phyloP scores from a whole-genome alignment of 1,284 basidiomycete species.

The Termitomyces sp. region DNA sequence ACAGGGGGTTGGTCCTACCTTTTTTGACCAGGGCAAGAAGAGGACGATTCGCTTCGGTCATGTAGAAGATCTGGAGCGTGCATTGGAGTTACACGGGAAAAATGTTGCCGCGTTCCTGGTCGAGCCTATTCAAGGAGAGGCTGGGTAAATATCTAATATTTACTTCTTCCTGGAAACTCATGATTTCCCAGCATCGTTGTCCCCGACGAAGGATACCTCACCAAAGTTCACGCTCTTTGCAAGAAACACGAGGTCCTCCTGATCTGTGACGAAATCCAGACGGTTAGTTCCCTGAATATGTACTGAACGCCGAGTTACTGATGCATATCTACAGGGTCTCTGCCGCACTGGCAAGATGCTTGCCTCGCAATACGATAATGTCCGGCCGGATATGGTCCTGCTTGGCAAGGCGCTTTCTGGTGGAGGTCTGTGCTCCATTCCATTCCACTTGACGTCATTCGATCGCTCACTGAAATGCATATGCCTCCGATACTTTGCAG shows the following conservation, averaged over 20 bases:
- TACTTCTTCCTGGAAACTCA: background rate
- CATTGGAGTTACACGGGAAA: conserved; percentile 78
- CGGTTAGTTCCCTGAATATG: conserved; percentile 38
- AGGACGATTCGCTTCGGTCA: conserved; percentile 78
- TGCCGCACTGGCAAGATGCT: conserved; percentile 86
- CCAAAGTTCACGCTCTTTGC: conserved; percentile 77
- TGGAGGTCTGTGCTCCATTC: conserved; percentile 51
- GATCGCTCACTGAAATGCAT: background rate
- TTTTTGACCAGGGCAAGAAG: conserved; percentile 43
- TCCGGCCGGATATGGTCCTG: conserved; percentile 90
- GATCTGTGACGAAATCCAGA: conserved; percentile 98
- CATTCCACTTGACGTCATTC: background rate
- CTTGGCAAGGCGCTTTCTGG: conserved; percentile 96
- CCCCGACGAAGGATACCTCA: conserved; percentile 86
- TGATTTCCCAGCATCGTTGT: conserved; percentile 71
- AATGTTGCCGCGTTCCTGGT: conserved; percentile 91
- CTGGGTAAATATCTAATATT: conserved; percentile 61
- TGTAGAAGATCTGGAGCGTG: conserved; percentile 77
- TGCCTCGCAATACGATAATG: conserved; percentile 82
- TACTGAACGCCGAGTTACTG: background rate
- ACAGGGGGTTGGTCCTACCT: conserved; percentile 78
- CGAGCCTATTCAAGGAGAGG: conserved; percentile 98
- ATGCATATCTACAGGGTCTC: conserved; percentile 49
- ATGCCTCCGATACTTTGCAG: conserved; percentile 80
- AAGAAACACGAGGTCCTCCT: conserved; percentile 91